phyloP scores from a whole-genome alignment of 352 stramenopile genomes.

The Pythium aristosporum region DNA sequence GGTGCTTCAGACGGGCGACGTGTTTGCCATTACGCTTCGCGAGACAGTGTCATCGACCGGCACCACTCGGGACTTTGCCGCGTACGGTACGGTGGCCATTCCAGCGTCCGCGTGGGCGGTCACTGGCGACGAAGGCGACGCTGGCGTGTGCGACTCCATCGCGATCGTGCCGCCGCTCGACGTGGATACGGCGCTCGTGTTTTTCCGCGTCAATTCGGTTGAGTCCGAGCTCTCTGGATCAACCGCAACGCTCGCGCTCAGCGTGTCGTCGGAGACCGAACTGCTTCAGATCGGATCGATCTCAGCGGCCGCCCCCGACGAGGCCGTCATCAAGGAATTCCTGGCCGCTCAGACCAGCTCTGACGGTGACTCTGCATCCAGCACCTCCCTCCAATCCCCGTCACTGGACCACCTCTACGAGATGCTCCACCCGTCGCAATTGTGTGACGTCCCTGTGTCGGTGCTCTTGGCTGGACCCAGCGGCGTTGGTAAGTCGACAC shows the following conservation, averaged over 20 bases:
- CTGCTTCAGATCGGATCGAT: slow-evolving; percentile 62
- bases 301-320: slow-evolving; percentile 50
- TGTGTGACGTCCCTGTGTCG: slow-evolving; percentile 71
- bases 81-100: slow-evolving; percentile 47
- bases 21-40: slow-evolving; percentile 61
- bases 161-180: slow-evolving; percentile 48
- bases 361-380: neutral
- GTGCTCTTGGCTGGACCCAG: slow-evolving; percentile 63
- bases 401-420: slow-evolving; percentile 56
- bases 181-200: slow-evolving; percentile 68
- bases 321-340: slow-evolving; percentile 54
- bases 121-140: neutral
- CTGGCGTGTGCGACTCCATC: slow-evolving; percentile 2
- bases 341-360: neutral
- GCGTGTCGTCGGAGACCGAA: slow-evolving; percentile 60
- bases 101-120: slow-evolving; percentile 18
- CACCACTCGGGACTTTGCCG: slow-evolving; percentile 8
- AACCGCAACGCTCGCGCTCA: slow-evolving; percentile 34
- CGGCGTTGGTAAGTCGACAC: slow-evolving; percentile 68
- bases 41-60: slow-evolving; percentile 40
- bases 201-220: slow-evolving; percentile 74
- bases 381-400: slow-evolving; percentile 26
- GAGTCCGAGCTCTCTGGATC: slow-evolving; percentile 12
- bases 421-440: slow-evolving; percentile 61
- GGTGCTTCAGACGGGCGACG: slow-evolving; percentile 64